A percentile compares a stretch with the other conserved stretches of the same genome.
Conservation (phyloP, 1,139 yeast species). For the Pichia sp. region DNA sequence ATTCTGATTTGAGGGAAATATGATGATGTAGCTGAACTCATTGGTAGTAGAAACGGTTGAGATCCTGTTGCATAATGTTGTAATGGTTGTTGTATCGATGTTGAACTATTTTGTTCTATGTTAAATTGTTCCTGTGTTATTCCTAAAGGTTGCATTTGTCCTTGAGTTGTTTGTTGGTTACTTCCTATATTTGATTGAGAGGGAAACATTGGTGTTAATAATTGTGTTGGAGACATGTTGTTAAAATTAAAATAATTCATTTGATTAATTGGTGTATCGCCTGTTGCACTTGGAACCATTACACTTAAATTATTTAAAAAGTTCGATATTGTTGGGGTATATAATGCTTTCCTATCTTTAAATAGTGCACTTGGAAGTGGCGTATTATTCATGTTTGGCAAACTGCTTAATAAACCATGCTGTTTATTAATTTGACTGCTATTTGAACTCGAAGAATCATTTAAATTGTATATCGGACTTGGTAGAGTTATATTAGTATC, state of each 20-base stretch:
- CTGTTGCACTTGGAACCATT: conserved; percentile 2
- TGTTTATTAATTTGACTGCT: neutral
- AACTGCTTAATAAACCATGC: neutral
- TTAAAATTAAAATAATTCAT: conserved; percentile 24
- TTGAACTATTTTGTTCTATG: too few relatives aligned
- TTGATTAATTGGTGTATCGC: conserved; percentile 22
- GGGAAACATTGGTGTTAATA: conserved; percentile 14
- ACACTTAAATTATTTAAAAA: conserved; percentile 9
- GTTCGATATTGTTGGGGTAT: conserved; percentile 8
- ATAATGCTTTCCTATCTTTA: conserved; percentile 7
- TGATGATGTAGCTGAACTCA: conserved; percentile 18
- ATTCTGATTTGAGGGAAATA: conserved; percentile 13
- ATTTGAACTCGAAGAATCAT: conserved; percentile 2
- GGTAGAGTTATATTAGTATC: conserved; percentile 4
- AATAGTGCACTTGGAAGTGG: conserved; percentile 11
- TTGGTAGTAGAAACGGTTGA: conserved; percentile 10
- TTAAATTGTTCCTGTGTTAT: too few relatives aligned
- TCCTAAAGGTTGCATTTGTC: neutral
- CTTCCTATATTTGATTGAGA: too few relatives aligned
- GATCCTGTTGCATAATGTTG: too few relatives aligned
- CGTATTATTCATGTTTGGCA: too few relatives aligned
- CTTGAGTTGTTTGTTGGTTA: too few relatives aligned
- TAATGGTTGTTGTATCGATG: too few relatives aligned
- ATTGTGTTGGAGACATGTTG: conserved; percentile 28
- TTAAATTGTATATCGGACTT: conserved; percentile 9